Base-by-base conservation (phyloP, 441 rosid species). In the Breynia disticha region DNA sequence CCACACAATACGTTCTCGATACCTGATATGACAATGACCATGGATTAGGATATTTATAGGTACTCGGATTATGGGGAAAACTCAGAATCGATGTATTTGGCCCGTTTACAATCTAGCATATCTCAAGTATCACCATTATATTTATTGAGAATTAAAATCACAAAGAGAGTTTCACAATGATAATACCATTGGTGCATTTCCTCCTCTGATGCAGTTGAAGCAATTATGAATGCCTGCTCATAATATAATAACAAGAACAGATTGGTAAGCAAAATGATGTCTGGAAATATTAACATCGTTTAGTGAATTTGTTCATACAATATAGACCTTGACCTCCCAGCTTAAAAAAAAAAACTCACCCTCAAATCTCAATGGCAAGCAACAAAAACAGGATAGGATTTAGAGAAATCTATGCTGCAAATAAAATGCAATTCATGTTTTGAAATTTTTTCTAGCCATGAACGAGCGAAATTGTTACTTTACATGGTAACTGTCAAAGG, bases 111-210 rank as follows among this genome's bases (percentile, higher is more conserved):
- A n/a, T n/a, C n/a, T n/a, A n/a, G n/a, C n/a, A n/a, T n/a, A 24
- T 24, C 7, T 24, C 32, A 24, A 7, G 32, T 3, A 7, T 2
- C 32, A 7, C 7, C 3, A 24, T 24, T 24, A 24, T 24, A 24
- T 24, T 24, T 2, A 24, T 24, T 24, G 32, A 2, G 11, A 32
- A 66, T 44, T 35, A 3, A 5, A 15, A 43, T 6, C 17, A 1
- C 16, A n/a, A 53, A 0, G 11, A 58, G 20, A 11, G 18, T 22
- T 46, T 19, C 28, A 19, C 58, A 52, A 7, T 20, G 35, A 22
- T 46, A n/a, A 32, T 81, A 90, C 98, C 98, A 85, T 62, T 35
- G 87, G 50, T 81, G 83, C 98, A 87, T 87, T 77, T 90, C 98
- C 60, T 90, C 95, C 67, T 84, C 82, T 0, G 77, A 80, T 35